phyloP scores from a whole-genome alignment of 2,329 filamentous ascomycete species.

The Myriangium duriaei region DNA sequence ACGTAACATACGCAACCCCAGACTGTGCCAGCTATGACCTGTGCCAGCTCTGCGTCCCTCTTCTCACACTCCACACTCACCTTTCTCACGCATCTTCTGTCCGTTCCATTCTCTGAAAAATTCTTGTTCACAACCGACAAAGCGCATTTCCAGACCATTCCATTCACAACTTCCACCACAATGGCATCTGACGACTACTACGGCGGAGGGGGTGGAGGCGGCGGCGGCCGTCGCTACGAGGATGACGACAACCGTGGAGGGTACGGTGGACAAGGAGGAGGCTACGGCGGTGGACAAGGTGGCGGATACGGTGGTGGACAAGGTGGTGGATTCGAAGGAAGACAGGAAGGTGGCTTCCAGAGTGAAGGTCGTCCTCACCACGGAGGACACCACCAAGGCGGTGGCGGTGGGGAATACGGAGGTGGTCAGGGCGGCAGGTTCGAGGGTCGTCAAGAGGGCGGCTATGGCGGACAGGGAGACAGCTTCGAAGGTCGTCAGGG shows the following conservation, averaged over 20 bases:
- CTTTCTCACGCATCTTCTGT: too few relatives aligned
- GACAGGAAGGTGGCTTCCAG: conserved; percentile 13
- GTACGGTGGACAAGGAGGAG: conserved; percentile 3
- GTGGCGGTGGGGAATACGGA: conserved; percentile 13
- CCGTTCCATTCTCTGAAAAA: too few relatives aligned
- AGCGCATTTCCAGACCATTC: too few relatives aligned
- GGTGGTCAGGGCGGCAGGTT: conserved; percentile 4
- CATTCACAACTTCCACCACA: conserved; percentile 10
- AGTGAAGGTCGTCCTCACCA: conserved; percentile 11
- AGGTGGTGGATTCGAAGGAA: conserved; percentile 13
- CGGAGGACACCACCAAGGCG: conserved; percentile 12
- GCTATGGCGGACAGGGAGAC: conserved; percentile 15
- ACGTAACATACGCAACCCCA: too few relatives aligned
- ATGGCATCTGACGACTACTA: conserved; percentile 24
- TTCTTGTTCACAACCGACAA: too few relatives aligned
- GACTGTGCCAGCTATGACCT: too few relatives aligned
- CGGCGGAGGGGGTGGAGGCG: conserved; percentile 14
- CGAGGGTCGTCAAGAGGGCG: conserved; percentile 12
- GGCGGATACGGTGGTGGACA: conserved; percentile 11
- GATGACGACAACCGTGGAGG: conserved; percentile 7
- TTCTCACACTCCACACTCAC: too few relatives aligned
- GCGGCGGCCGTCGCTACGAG: conserved; percentile 11
- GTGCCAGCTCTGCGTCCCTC: too few relatives aligned
- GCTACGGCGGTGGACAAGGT: conserved; percentile 8
- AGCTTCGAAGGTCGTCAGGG: conserved; percentile 8